Evolutionary conservation across 345 rosid species (phyloP), one percentile per base, ranked within the genome.

Genomic region (Aurinia saxatilis): DNA sequence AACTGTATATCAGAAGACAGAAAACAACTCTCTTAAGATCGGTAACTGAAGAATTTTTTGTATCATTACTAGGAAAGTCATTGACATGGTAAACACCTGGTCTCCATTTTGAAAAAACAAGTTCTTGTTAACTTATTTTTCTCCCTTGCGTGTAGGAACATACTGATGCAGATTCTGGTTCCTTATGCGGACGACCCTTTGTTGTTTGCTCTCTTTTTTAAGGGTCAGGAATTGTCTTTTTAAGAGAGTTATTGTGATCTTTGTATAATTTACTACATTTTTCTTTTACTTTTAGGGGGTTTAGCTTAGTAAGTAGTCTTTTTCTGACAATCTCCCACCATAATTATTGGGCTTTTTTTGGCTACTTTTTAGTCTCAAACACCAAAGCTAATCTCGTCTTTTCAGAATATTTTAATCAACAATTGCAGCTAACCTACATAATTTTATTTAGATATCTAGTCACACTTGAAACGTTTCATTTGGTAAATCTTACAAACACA

Each of bases 91-190:
- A 52, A 44, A 37, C 60, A 33, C 54, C 23, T 68, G 19, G 15
- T n/a, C 25, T 48, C 36, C 37, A 10, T 11, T 1, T 40, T 18
- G 1, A 1, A 51, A 31, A 29, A 14, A 29, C 5, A 11, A 35
- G 16, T 42, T 48, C 41, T 18, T 67, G 3, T 6, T 18, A 3
- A 46, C 1, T 19, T 46, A n/a, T 56, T 17, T 17, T 36, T 41
- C 25, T 48, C 52, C 8, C 10, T 14, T 40, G 36, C 39, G 51
- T 49, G 30, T 57, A 59, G 60, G 53, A 34, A 60, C 60, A 25
- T 50, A 19, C 38, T 59, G 48, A 51, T 34, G 66, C 33, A 16
- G 37, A 53, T 68, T 59, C 38, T 67, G 36, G 13, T 34, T n/a
- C n/a, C 53, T 67, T 37, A 33, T 5, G 21, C 23, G 46, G 60